Percentiles rank a stretch among this genome's conserved stretches.
phyloP scores from a whole-genome alignment of 371 early-diverging fungal genomes.

The Quaeritorhiza haematococci region DNA sequence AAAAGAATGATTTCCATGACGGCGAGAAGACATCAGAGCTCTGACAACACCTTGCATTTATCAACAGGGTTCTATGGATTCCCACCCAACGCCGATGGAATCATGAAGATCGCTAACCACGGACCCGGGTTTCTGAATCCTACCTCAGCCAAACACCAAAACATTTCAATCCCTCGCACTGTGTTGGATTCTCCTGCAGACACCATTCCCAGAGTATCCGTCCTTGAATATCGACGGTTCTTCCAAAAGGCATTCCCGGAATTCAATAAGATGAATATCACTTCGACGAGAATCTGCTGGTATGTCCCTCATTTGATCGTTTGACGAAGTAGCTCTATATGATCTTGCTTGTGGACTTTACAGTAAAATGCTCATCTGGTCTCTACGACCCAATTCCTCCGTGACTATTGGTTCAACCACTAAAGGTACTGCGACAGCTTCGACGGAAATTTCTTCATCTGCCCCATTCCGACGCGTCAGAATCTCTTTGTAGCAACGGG shows the following conservation, averaged over 20 bases:
- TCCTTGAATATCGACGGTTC: slow-evolving; percentile 12
- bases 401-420: background rate
- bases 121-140: slow-evolving; percentile 31
- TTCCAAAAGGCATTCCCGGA: slow-evolving; percentile 11
- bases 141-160: background rate
- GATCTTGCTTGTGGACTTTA: too few relatives aligned
- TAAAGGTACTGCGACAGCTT: slow-evolving; percentile 22
- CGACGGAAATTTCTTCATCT: slow-evolving; percentile 29
- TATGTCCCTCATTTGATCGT: background rate
- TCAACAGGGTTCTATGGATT: slow-evolving; percentile 48
- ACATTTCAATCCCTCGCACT: slow-evolving; percentile 8
- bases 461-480: slow-evolving; percentile 11
- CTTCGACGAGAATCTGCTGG: slow-evolving; percentile 30
- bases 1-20: background rate
- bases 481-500: slow-evolving; percentile 30
- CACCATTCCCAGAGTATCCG: slow-evolving; percentile 8
- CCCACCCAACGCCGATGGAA: slow-evolving; percentile 40
- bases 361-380: too few relatives aligned
- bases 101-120: slow-evolving; percentile 49
- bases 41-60: too few relatives aligned
- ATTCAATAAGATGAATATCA: slow-evolving; percentile 12
- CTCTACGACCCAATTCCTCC: too few relatives aligned
- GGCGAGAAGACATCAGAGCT: background rate
- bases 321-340: too few relatives aligned
- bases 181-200: background rate